Evolutionary conservation across 495 filamentous ascomycete species (phyloP), one percentile per base, ranked within the genome.

Genomic region (Talaromyces adpressus): DNA sequence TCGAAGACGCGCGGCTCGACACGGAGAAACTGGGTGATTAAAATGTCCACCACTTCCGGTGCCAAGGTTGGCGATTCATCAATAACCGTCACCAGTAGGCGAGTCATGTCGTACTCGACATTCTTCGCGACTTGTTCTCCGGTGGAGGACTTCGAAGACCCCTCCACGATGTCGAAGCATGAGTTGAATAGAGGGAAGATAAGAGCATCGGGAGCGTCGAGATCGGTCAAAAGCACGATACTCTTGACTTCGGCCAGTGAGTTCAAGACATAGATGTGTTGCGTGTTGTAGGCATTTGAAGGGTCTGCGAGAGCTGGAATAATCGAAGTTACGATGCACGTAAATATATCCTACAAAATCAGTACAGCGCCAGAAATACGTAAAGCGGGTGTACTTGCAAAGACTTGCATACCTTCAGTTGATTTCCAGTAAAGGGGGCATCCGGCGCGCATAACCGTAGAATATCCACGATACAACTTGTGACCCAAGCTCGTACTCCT

Each of bases 221-320:
- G 85, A 67, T 98, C 95, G n/a, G 90, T 90, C 66, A 99, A 84
- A 32, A 99, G 83, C 30, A 97, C 87, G 36, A 98, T 87, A 76
- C 92, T 97, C 81, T 98, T 97, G 61, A 96, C 87, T 68, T 93
- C 89, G 64, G 91, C 88, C 25, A 99, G 85, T 18, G 91, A 97
- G 22, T 87, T 83, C 62, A 99, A 81, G 63, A 96, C 90, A 66
- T 93, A 92, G 67, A 91, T 86, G 73, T 99, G 91, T 71, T 98
- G 93, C 60, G 83, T 84, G 73, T 97, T 96, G 77, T 97, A 98
- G 16, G 92, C 85, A 69, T 94, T 88, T 22, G 90, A 88, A 34
- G 93, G 91, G 69, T 97, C 91, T 63, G 90, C 87, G 22, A 99
- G 84, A 27, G 91, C 86, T 49, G 91, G 92, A 56, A 99, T 84